Percentiles rank a stretch among this genome's conserved stretches.
These are phyloP conservation scores for Thalassiosira allenii DNA, from an alignment of 352 stramenopile genomes.

Conservation along the genomic window DNA sequence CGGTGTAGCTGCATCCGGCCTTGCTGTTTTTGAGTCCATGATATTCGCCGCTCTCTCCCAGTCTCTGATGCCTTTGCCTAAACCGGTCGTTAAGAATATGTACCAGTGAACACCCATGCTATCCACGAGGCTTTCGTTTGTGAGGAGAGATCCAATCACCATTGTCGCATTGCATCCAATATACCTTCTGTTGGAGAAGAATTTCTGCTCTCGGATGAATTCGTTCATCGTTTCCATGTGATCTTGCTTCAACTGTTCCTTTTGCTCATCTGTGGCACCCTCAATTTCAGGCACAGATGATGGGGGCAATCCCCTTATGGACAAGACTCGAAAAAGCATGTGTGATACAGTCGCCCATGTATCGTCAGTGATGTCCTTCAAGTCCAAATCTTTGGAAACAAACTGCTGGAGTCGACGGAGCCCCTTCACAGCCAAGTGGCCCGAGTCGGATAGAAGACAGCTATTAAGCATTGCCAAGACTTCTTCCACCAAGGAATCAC, in stretches of 20 bases:
- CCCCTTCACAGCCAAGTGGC: conserved; percentile 72
- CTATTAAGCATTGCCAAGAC: conserved; percentile 84
- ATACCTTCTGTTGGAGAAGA: conserved; percentile 79
- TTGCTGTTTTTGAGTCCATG: conserved; percentile 40
- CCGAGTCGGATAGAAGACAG: conserved; percentile 84
- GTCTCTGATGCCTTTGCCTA: conserved; percentile 79
- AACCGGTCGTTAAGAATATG: conserved; percentile 75
- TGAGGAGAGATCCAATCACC: conserved; percentile 78
- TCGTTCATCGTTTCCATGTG: conserved; percentile 70
- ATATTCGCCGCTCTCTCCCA: conserved; percentile 80
- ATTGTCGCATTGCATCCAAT: conserved; percentile 80
- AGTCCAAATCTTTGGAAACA: conserved; percentile 74
- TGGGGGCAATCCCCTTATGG: conserved; percentile 68
- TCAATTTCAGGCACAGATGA: conserved; percentile 38
- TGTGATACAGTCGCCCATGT: conserved; percentile 83
- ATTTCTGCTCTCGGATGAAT: conserved; percentile 79
- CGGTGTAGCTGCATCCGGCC: conserved; percentile 12
- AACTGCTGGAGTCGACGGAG: conserved; percentile 78
- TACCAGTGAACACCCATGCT: conserved; percentile 74
- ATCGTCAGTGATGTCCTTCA: conserved; percentile 72
- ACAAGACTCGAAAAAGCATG: conserved; percentile 80
- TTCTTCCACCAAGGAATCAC: conserved; percentile 79
- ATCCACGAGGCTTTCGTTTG: conserved; percentile 64
- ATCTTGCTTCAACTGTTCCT: conserved; percentile 53
- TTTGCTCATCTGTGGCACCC: conserved; percentile 49